phyloP scores from a whole-genome alignment of 495 filamentous ascomycete genomes.

The Parmelia sp. region DNA sequence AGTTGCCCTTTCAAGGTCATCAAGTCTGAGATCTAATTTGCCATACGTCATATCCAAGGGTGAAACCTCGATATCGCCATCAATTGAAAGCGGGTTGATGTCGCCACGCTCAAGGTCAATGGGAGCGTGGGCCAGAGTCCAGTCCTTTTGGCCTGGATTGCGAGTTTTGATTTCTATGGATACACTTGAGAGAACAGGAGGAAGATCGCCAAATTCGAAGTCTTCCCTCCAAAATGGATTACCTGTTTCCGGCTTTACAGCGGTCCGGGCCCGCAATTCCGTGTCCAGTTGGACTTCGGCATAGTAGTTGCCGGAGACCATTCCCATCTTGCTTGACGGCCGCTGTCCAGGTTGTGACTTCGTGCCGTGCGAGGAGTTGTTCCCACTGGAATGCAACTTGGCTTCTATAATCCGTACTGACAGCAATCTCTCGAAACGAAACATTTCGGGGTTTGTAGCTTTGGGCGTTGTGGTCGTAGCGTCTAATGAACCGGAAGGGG shows the following conservation, averaged over 20 bases:
- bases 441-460: conserved; percentile 48
- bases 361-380: conserved; percentile 20
- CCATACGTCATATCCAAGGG: conserved; percentile 60
- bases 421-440: conserved; percentile 58
- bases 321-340: conserved; percentile 21
- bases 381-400: conserved; percentile 36
- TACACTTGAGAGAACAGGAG: conserved; percentile 67
- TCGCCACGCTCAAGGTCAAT: conserved; percentile 40
- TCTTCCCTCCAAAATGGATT: conserved; percentile 95
- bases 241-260: conserved; percentile 69
- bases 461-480: conserved; percentile 28
- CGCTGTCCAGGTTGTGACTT: conserved; percentile 12
- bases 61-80: conserved; percentile 47
- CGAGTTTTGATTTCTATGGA: conserved; percentile 74
- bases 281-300: conserved; percentile 90
- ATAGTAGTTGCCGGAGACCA: conserved; percentile 50
- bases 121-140: conserved; percentile 45
- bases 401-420: conserved; percentile 56
- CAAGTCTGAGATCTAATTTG: conserved; percentile 74
- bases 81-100: conserved; percentile 37
- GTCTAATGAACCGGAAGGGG: conserved; percentile 22
- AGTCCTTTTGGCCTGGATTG: conserved; percentile 48
- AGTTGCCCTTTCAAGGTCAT: conserved; percentile 70
- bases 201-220: conserved; percentile 78
- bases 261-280: conserved; percentile 79